A percentile compares a stretch with the other conserved stretches of the same genome.
phyloP scores from a whole-genome alignment of 163 green algal genomes.

The Picocystis sp. region DNA sequence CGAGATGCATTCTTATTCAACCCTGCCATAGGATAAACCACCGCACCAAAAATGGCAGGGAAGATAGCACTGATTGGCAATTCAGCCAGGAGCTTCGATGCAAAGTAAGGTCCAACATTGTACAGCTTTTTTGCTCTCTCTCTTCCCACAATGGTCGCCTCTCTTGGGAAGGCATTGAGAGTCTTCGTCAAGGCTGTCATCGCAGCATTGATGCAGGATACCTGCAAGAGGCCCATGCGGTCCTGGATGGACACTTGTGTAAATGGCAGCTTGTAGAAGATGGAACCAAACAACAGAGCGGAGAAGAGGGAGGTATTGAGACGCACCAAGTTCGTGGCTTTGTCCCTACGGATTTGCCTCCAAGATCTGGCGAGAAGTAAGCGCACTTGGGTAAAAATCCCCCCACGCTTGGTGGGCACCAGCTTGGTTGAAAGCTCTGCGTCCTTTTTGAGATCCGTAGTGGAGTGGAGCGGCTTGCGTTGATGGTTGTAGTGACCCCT shows the following conservation, averaged over 20 bases:
- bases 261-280: conserved; percentile 66
- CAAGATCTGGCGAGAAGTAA: conserved; percentile 60
- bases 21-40: conserved; percentile 74
- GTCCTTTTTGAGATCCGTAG: conserved; percentile 1
- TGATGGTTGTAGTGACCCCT: background rate
- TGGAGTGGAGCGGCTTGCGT: background rate
- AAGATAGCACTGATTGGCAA: conserved; percentile 69
- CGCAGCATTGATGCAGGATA: conserved; percentile 71
- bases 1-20: conserved; percentile 42
- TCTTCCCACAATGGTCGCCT: conserved; percentile 56
- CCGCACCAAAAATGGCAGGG: conserved; percentile 57
- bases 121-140: conserved; percentile 48
- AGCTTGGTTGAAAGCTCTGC: background rate
- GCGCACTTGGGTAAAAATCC: conserved; percentile 19
- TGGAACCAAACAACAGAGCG: conserved; percentile 76
- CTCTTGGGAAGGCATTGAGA: conserved; percentile 59
- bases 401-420: background rate
- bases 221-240: conserved; percentile 66
- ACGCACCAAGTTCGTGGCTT: conserved; percentile 46
- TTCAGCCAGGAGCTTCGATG: conserved; percentile 77
- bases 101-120: conserved; percentile 36
- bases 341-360: conserved; percentile 68
- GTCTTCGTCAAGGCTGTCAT: conserved; percentile 85
- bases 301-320: conserved; percentile 37
- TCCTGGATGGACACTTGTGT: conserved; percentile 65